phyloP scores from a whole-genome alignment of 208 protist genomes.

The Leptomonas seymouri region DNA sequence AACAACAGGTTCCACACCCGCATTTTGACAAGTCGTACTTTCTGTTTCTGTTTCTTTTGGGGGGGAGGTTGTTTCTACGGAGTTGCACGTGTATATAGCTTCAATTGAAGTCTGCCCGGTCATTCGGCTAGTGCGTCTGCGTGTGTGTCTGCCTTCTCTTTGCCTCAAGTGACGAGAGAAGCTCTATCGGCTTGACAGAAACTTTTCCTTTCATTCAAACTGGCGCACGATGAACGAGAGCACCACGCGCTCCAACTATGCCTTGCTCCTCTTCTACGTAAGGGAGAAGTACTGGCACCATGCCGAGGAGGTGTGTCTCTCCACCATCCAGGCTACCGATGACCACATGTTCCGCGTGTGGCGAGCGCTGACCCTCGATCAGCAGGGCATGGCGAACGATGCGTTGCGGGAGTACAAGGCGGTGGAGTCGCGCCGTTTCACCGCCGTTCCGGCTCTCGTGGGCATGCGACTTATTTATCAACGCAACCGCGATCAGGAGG shows the following conservation, averaged over 20 bases:
- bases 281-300: conserved; percentile 86
- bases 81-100: too few relatives aligned
- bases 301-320: conserved; percentile 73
- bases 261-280: conserved; percentile 80
- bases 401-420: conserved; percentile 85
- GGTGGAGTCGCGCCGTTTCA: conserved; percentile 64
- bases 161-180: too few relatives aligned
- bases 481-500: conserved; percentile 71
- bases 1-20: too few relatives aligned
- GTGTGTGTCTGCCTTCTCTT: too few relatives aligned
- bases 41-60: too few relatives aligned
- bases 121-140: too few relatives aligned
- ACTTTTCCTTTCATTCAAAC: too few relatives aligned
- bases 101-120: too few relatives aligned
- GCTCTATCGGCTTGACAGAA: too few relatives aligned
- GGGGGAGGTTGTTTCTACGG: too few relatives aligned
- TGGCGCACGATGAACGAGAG: conserved; percentile 33
- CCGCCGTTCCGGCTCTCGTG: conserved; percentile 69
- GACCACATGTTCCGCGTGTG: conserved; percentile 88
- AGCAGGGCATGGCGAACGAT: conserved; percentile 83
- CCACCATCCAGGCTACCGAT: conserved; percentile 71
- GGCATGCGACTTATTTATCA: conserved; percentile 80
- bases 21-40: too few relatives aligned
- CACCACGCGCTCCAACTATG: conserved; percentile 75
- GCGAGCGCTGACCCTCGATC: conserved; percentile 66